A percentile compares a stretch with the other conserved stretches of the same genome.
Evolutionary conservation across 139 green algal species (phyloP).

Genomic region (Haematococcus sp.): DNA sequence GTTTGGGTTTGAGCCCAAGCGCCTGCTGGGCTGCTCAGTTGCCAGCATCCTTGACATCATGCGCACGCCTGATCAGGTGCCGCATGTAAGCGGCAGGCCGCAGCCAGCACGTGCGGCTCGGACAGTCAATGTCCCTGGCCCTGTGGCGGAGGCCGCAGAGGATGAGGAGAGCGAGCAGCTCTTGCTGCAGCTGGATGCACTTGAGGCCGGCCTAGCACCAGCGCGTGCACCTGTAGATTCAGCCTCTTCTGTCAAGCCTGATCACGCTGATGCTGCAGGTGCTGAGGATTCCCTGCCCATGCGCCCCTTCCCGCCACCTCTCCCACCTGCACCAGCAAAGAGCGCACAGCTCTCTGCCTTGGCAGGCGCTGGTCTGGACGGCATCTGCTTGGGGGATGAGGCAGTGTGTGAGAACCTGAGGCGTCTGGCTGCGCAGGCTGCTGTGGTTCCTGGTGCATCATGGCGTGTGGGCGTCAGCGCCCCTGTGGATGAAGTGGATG

Average conservation of each 20-base stretch:
- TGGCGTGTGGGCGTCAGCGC: conserved; percentile 7
- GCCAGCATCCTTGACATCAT: not conserved
- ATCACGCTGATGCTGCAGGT: too few relatives aligned
- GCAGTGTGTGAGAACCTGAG: not conserved
- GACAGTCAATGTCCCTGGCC: too few relatives aligned
- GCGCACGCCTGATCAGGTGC: not conserved
- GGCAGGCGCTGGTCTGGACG: not conserved
- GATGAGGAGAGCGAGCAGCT: not conserved
- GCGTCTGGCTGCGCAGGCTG: not conserved
- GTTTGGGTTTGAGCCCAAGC: not conserved
- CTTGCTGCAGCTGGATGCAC: not conserved
- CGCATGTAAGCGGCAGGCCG: not conserved
- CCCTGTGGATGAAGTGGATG: conserved; percentile 14
- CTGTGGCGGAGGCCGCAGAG: not conserved
- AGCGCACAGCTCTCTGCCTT: too few relatives aligned
- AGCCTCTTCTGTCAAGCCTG: too few relatives aligned
- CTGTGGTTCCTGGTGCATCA: not conserved
- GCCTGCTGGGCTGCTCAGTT: not conserved
- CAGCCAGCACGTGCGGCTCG: not conserved
- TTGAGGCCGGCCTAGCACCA: not conserved
- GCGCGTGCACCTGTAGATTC: too few relatives aligned
- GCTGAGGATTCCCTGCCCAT: too few relatives aligned
- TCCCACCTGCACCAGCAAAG: too few relatives aligned
- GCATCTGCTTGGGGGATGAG: not conserved
- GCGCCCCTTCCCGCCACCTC: too few relatives aligned